A percentile compares a stretch with the other conserved stretches of the same genome.
Conservation (phyloP, 2,329 filamentous ascomycete genomes). For the Paraphaeosphaeria sporulosa region DNA sequence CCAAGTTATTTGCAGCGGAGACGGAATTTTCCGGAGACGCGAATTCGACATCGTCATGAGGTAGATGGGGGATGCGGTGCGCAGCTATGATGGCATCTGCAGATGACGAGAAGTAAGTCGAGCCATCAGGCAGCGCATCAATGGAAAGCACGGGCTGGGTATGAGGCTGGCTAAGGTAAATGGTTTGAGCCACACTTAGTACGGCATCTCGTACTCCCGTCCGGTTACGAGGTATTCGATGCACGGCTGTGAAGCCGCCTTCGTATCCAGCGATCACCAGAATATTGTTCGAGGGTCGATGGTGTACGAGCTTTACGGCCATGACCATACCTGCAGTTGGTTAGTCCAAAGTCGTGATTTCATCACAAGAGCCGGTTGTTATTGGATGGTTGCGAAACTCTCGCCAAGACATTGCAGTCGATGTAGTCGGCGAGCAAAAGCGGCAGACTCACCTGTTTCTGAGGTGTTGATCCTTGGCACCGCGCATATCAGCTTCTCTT, state of each 20-base stretch:
- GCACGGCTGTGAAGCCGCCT: slow-evolving; percentile 77
- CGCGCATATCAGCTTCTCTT: slow-evolving; percentile 71
- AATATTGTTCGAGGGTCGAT: slow-evolving; percentile 50
- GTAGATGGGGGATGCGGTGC: slow-evolving; percentile 67
- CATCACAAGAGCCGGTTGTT: slow-evolving; percentile 46
- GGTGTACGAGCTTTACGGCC: slow-evolving; percentile 65
- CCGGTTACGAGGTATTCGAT: slow-evolving; percentile 57
- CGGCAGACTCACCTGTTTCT: slow-evolving; percentile 51
- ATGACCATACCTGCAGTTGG: slow-evolving; percentile 80
- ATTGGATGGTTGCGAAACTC: neutral
- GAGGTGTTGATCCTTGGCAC: slow-evolving; percentile 55
- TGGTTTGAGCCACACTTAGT: slow-evolving; percentile 52
- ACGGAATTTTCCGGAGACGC: neutral
- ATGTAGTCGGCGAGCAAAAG: neutral
- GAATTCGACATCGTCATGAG: slow-evolving; percentile 4
- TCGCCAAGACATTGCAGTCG: slow-evolving; percentile 6
- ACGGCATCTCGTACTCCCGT: slow-evolving; percentile 57
- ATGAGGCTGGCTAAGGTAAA: slow-evolving; percentile 74
- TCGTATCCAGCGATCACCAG: slow-evolving; percentile 83
- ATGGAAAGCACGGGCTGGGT: slow-evolving; percentile 81
- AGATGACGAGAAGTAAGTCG: slow-evolving; percentile 78
- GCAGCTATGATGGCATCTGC: slow-evolving; percentile 82
- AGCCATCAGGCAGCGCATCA: slow-evolving; percentile 45
- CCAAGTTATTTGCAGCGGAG: neutral
- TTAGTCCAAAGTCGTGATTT: slow-evolving; percentile 40